phyloP scores from a whole-genome alignment of 1,139 yeast genomes.

The Diutina sp. region DNA sequence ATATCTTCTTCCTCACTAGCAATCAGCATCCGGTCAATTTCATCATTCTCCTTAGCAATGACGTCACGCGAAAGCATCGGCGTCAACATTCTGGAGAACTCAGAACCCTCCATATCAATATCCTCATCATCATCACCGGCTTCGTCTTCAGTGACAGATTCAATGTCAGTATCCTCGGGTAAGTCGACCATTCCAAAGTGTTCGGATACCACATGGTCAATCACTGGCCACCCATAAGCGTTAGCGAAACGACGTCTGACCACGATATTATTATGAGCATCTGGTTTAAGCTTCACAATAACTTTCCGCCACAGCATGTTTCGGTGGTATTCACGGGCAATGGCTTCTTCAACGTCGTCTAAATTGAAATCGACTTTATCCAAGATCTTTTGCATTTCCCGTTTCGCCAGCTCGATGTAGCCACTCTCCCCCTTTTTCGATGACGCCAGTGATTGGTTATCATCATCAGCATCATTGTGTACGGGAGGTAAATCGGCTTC shows the following conservation, averaged over 20 bases:
- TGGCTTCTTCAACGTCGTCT: slow-evolving; percentile 50
- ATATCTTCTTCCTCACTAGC: slow-evolving; percentile 6
- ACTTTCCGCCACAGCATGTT: slow-evolving; percentile 89
- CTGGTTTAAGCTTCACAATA: slow-evolving; percentile 73
- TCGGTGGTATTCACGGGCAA: slow-evolving; percentile 83
- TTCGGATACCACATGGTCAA: slow-evolving; percentile 61
- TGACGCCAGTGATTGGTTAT: background rate
- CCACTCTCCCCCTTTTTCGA: slow-evolving; percentile 7
- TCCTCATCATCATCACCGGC: slow-evolving; percentile 7
- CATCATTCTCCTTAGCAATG: slow-evolving; percentile 20
- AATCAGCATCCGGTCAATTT: slow-evolving; percentile 11
- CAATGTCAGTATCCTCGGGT: slow-evolving; percentile 5
- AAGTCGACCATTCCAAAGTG: slow-evolving; percentile 34
- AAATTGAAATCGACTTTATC: background rate
- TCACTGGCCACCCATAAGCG: slow-evolving; percentile 94
- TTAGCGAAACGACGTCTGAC: slow-evolving; percentile 85
- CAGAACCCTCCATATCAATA: slow-evolving; percentile 9
- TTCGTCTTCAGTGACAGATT: slow-evolving; percentile 3
- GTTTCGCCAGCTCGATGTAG: background rate
- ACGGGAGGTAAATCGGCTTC: slow-evolving; percentile 20
- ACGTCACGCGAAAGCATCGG: slow-evolving; percentile 22
- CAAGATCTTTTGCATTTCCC: background rate
- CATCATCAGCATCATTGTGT: background rate
- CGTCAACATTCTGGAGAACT: slow-evolving; percentile 6
- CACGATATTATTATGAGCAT: slow-evolving; percentile 88